phyloP scores from a whole-genome alignment of 345 rosid species.

The Anacardium occidentale region DNA sequence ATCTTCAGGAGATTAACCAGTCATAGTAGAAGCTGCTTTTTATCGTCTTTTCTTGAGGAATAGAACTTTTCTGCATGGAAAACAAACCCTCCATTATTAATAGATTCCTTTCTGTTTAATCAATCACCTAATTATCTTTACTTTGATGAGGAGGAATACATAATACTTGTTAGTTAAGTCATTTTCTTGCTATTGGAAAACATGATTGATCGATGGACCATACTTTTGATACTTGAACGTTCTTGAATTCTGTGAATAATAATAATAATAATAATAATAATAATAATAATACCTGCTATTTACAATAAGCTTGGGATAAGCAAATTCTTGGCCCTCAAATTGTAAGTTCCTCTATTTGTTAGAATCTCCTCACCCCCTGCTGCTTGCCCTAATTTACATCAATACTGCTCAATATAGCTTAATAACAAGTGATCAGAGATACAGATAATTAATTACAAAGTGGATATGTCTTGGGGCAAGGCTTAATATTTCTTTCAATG shows the following conservation, averaged over 20 bases:
- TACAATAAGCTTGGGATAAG: neutral
- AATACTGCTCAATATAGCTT: neutral
- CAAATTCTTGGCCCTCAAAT: neutral
- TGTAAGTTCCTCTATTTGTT: neutral
- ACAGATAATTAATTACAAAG: too few relatives aligned
- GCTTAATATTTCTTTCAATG: neutral
- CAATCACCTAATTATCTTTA: conserved; percentile 16
- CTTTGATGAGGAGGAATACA: neutral
- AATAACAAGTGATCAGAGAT: neutral
- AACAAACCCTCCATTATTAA: conserved; percentile 25
- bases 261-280: neutral
- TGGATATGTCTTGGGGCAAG: too few relatives aligned
- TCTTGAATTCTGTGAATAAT: neutral
- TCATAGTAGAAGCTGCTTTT: conserved; percentile 39
- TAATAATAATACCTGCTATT: too few relatives aligned
- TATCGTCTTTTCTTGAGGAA: conserved; percentile 27
- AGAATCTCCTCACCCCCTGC: neutral
- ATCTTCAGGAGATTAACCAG: conserved; percentile 21
- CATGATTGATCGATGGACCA: neutral
- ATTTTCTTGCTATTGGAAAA: neutral
- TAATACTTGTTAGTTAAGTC: neutral
- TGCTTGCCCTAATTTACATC: neutral
- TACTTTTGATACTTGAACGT: neutral
- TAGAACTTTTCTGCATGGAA: conserved; percentile 50
- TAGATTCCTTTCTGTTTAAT: conserved; percentile 25